phyloP scores from a whole-genome alignment of 257 asterid genomes.

The Eucommia ulmoides region DNA sequence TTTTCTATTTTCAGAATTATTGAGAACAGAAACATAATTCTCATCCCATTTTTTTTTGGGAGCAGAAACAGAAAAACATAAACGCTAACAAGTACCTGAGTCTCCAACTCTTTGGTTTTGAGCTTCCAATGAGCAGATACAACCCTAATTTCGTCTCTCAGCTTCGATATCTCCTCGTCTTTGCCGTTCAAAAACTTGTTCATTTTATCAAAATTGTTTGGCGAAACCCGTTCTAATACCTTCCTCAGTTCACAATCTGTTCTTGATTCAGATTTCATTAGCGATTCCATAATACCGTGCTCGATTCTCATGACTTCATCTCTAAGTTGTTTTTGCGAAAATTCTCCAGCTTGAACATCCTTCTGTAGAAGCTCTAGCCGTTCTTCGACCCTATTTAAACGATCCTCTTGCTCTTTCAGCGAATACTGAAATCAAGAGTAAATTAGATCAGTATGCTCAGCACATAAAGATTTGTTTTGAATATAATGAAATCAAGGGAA shows the following conservation, averaged over 20 bases:
- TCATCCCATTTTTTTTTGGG: too few species aligned
- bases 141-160: slow-evolving; percentile 64
- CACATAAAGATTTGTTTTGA: too few species aligned
- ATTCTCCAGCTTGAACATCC: slow-evolving; percentile 65
- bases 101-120: slow-evolving; percentile 67
- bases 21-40: neutral
- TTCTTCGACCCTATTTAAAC: slow-evolving; percentile 50
- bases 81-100: too few species aligned
- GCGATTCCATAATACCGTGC: slow-evolving; percentile 65
- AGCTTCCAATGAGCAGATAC: slow-evolving; percentile 92
- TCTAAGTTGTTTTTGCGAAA: slow-evolving; percentile 70
- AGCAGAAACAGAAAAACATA: too few species aligned
- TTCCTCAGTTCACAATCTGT: slow-evolving; percentile 59
- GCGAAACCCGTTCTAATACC: slow-evolving; percentile 66
- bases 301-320: slow-evolving; percentile 74
- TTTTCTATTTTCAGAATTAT: too few species aligned
- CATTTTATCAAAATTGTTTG: slow-evolving; percentile 46
- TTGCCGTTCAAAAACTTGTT: slow-evolving; percentile 45
- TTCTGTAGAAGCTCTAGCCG: slow-evolving; percentile 72
- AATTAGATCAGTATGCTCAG: too few species aligned
- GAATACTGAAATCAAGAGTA: neutral
- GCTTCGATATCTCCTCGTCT: slow-evolving; percentile 66
- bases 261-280: slow-evolving; percentile 50
- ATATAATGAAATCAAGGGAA: too few species aligned
- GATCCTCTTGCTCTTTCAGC: slow-evolving; percentile 51